Conservation (phyloP, 2,329 filamentous ascomycete species). For the Talaromyces sp. region DNA sequence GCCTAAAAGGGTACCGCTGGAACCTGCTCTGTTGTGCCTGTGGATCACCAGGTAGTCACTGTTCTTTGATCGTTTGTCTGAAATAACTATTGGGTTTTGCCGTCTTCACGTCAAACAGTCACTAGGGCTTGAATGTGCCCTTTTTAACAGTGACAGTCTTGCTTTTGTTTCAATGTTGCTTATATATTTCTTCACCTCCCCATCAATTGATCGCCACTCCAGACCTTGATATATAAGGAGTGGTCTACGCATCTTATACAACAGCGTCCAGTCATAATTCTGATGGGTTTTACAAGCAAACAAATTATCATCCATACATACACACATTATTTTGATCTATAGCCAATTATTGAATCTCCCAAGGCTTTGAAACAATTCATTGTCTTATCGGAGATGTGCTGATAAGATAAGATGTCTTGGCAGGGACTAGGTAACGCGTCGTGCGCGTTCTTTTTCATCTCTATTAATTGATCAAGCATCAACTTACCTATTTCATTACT, state of each 20-base stretch:
- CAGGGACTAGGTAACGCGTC: slow-evolving; percentile 8
- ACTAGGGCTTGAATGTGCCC: not conserved
- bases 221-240: not conserved
- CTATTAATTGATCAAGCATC: not conserved
- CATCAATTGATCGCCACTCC: not conserved
- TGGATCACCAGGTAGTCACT: not conserved
- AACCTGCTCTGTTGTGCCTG: not conserved
- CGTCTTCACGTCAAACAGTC: not conserved
- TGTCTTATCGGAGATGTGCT: not conserved
- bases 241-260: not conserved
- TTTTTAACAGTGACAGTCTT: not conserved
- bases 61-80: not conserved
- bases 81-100: not conserved
- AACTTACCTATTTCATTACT: not conserved
- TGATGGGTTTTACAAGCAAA: not conserved
- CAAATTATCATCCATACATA: not conserved
- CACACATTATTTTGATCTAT: not conserved
- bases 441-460: not conserved
- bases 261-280: no score
- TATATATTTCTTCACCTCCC: not conserved
- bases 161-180: not conserved
- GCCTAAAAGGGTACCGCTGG: not conserved
- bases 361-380: not conserved
- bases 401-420: slow-evolving; percentile 18
- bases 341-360: not conserved